phyloP scores from a whole-genome alignment of 176 grass and related monocot species.

The Triticum urartu region DNA sequence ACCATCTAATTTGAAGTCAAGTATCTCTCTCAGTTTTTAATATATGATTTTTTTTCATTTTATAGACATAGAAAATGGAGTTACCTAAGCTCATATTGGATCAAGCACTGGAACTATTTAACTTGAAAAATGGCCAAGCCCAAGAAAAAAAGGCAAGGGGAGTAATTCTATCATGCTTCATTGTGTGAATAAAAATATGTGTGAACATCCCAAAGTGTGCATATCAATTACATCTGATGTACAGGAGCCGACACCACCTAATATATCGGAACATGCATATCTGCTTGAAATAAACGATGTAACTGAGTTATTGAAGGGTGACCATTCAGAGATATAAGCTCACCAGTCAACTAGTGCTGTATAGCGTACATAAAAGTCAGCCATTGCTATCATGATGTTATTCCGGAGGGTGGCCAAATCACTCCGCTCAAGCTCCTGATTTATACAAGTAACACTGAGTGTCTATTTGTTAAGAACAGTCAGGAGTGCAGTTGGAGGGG shows the following conservation, averaged over 20 bases:
- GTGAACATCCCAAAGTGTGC: not conserved
- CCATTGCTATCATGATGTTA: slow-evolving; percentile 90
- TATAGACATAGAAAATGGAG: not conserved
- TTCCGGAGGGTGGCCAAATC: slow-evolving; percentile 81
- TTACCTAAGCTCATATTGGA: not conserved
- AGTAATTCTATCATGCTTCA: not conserved
- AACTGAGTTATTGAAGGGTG: slow-evolving; percentile 14
- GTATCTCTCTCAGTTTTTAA: not conserved
- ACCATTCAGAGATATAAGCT: slow-evolving; percentile 28
- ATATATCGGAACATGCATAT: not conserved
- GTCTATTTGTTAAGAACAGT: slow-evolving; percentile 26
- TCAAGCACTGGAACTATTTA: not conserved
- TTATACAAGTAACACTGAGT: slow-evolving; percentile 36
- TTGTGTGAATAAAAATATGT: not conserved
- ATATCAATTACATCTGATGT: not conserved
- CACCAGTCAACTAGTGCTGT: slow-evolving; percentile 93
- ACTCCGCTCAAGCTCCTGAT: slow-evolving; percentile 92
- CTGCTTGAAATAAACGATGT: slow-evolving; percentile 2
- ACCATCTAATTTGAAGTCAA: not conserved
- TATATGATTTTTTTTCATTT: not conserved
- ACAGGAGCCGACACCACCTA: not conserved
- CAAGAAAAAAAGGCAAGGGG: not conserved
- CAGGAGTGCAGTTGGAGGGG: not conserved
- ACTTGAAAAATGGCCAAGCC: not conserved
- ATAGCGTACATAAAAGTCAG: slow-evolving; percentile 95